Conservation (phyloP, 2,329 filamentous ascomycete species). For the Falciphora oryzae region DNA sequence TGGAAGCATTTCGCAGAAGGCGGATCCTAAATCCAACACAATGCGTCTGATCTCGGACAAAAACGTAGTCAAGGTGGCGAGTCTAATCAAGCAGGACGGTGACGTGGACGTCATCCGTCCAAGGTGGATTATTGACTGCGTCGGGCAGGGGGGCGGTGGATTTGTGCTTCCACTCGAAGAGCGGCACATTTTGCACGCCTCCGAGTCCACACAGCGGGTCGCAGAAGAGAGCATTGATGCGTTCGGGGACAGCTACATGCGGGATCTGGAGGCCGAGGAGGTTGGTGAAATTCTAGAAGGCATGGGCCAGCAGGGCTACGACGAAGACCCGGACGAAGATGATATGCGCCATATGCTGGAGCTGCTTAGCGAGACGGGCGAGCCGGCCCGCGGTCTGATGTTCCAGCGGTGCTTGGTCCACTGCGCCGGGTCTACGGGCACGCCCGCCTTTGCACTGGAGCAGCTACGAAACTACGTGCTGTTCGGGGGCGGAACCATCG, state of each 20-base stretch:
- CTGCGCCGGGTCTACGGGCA: slow-evolving; percentile 26
- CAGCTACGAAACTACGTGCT: slow-evolving; percentile 51
- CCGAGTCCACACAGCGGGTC: slow-evolving; percentile 45
- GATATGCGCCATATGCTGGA: not conserved
- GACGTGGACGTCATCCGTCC: slow-evolving; percentile 71
- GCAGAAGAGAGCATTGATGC: slow-evolving; percentile 63
- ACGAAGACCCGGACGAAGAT: not conserved
- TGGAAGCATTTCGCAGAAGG: slow-evolving; percentile 70
- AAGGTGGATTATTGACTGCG: slow-evolving; percentile 77
- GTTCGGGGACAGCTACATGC: slow-evolving; percentile 77
- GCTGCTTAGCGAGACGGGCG: not conserved
- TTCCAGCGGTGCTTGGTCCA: slow-evolving; percentile 43
- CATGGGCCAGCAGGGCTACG: slow-evolving; percentile 16
- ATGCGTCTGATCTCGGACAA: slow-evolving; percentile 78
- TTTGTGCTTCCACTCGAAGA: slow-evolving; percentile 59
- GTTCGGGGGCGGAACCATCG: slow-evolving; percentile 64
- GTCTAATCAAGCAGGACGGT: slow-evolving; percentile 59
- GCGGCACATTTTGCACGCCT: slow-evolving; percentile 66
- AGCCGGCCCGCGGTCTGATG: slow-evolving; percentile 41
- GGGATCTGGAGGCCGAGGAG: slow-evolving; percentile 43
- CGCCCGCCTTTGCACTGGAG: slow-evolving; percentile 19
- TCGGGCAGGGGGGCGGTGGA: slow-evolving; percentile 49
- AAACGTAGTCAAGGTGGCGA: slow-evolving; percentile 74
- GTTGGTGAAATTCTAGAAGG: slow-evolving; percentile 34
- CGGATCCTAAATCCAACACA: slow-evolving; percentile 46